Evolutionary conservation across 805 yeast species (phyloP).

Genomic region (Suhomyces canberraensis): DNA sequence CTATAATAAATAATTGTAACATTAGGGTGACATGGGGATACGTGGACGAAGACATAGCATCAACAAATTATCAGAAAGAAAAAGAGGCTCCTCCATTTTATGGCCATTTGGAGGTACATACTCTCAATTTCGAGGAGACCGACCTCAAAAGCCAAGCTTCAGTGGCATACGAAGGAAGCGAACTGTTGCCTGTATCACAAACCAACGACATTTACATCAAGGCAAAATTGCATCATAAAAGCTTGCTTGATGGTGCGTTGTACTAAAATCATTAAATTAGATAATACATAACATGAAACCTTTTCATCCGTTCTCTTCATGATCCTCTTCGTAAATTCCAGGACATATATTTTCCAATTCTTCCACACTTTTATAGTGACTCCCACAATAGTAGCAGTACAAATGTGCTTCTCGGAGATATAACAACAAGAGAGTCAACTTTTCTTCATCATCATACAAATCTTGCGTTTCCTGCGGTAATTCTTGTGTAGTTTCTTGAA

Average conservation of each 20-base stretch:
- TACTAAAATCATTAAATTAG: too few relatives aligned
- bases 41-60: conserved; percentile 11
- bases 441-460: conserved; percentile 17
- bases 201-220: conserved; percentile 17
- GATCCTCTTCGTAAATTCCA: conserved; percentile 45
- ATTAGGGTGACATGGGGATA: conserved; percentile 33
- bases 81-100: conserved; percentile 17
- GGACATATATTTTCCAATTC: conserved; percentile 48
- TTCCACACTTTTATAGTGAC: conserved; percentile 26
- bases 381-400: conserved; percentile 54
- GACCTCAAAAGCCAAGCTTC: background rate
- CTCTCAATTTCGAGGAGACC: conserved; percentile 20
- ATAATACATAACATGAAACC: background rate
- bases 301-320: conserved; percentile 20
- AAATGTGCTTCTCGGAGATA: conserved; percentile 37
- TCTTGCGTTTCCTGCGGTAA: background rate
- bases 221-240: conserved; percentile 7
- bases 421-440: conserved; percentile 28
- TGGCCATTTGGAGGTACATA: conserved; percentile 12
- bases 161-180: conserved; percentile 11
- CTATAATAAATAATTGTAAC: conserved; percentile 25
- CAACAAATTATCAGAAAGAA: background rate
- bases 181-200: conserved; percentile 13
- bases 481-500: background rate
- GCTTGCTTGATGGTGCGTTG: conserved; percentile 4